These are phyloP conservation scores for Xenoacremonium recifei DNA, from an alignment of 2,329 filamentous ascomycete species.

Conservation along the genomic window DNA sequence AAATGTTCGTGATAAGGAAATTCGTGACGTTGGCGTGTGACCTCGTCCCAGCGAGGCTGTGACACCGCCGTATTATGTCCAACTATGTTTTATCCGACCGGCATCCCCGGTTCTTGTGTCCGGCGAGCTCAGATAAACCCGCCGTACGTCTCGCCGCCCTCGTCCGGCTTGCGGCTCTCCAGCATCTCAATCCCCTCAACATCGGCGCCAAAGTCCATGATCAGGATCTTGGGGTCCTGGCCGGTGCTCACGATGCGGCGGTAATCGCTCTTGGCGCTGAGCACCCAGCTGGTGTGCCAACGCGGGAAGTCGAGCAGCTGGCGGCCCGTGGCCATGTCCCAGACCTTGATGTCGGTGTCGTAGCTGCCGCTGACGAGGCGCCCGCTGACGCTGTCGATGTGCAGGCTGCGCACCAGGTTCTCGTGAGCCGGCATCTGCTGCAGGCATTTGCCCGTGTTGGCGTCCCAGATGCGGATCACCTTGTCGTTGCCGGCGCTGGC, in stretches of 20 bases:
- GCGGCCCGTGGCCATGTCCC: constrained; percentile 77
- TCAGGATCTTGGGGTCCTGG: constrained; percentile 86
- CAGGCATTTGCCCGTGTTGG: constrained; percentile 81
- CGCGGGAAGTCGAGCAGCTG: constrained; percentile 83
- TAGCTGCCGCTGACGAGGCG: constrained; percentile 91
- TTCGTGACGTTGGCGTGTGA: constrained; percentile 9
- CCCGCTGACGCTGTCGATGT: constrained; percentile 83
- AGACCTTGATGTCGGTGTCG: constrained; percentile 93
- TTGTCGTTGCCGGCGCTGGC: constrained; percentile 94
- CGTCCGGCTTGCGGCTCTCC: constrained; percentile 39
- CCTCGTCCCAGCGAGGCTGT: constrained; percentile 9
- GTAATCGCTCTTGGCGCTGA: constrained; percentile 95
- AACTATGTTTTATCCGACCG: constrained; percentile 1
- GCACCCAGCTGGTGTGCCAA: constrained; percentile 96
- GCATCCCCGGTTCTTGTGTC: not conserved
- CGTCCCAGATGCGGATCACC: constrained; percentile 94
- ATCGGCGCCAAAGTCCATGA: constrained; percentile 83
- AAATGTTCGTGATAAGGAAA: constrained; percentile 21
- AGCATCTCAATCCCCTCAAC: constrained; percentile 58
- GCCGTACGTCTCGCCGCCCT: too few relatives aligned
- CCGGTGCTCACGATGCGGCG: constrained; percentile 91
- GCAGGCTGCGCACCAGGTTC: constrained; percentile 82
- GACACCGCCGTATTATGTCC: not conserved
- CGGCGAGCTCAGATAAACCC: constrained; percentile 25
- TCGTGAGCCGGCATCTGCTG: constrained; percentile 80